Evolutionary conservation across 495 filamentous ascomycete genomes (phyloP).

Genomic region (Hypoxylon cercidicola): DNA sequence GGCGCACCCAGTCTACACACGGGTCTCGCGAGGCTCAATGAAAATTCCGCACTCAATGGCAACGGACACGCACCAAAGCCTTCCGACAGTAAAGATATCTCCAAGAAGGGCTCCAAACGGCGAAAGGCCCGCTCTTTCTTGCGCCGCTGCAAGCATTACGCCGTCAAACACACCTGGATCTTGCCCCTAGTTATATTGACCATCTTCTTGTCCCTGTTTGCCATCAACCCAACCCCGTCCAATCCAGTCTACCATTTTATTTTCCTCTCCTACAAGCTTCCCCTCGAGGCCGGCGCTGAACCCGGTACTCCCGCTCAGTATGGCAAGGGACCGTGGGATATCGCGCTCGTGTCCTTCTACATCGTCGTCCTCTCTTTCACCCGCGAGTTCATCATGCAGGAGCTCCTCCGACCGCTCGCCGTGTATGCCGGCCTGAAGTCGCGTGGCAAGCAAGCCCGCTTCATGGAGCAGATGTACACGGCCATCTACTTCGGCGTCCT

Average conservation of each 20-base stretch:
- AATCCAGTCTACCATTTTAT: conserved; percentile 89
- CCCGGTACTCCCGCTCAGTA: conserved; percentile 74
- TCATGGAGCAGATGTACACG: conserved; percentile 98
- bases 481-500: conserved; percentile 92
- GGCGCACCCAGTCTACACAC: conserved; percentile 58
- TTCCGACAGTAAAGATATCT: conserved; percentile 32
- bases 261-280: conserved; percentile 90
- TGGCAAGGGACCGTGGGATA: conserved; percentile 87
- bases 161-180: conserved; percentile 81
- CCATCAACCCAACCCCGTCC: conserved; percentile 77
- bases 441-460: conserved; percentile 84
- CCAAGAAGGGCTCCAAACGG: conserved; percentile 61
- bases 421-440: conserved; percentile 73
- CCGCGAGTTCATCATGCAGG: conserved; percentile 97
- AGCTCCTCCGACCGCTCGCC: conserved; percentile 82
- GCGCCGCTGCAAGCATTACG: conserved; percentile 71
- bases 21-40: conserved; percentile 51
- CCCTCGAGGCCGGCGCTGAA: conserved; percentile 57
- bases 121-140: conserved; percentile 69
- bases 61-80: conserved; percentile 14
- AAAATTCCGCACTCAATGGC: conserved; percentile 9
- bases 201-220: conserved; percentile 73
- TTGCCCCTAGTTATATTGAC: conserved; percentile 77
- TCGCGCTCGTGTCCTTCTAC: conserved; percentile 91
- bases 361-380: conserved; percentile 90